These are phyloP conservation scores for Penicillium sp. DNA, from an alignment of 2,329 filamentous ascomycete species.

Conservation along the genomic window DNA sequence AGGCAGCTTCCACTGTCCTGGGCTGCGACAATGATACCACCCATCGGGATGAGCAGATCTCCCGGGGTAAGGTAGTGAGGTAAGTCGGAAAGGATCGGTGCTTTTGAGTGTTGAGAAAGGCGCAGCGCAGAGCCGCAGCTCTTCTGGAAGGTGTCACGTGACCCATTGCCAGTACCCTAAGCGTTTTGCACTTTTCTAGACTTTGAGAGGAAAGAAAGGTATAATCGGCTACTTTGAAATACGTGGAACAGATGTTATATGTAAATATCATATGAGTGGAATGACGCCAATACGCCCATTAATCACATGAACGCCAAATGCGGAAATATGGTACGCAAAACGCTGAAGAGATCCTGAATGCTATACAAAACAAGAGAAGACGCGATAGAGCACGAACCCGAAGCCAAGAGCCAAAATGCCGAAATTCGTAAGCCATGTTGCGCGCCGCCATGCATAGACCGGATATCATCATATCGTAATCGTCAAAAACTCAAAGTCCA, in stretches of 20 bases:
- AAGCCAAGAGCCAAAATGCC: conserved; percentile 24
- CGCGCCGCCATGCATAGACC: conserved; percentile 28
- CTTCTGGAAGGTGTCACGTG: conserved; percentile 17
- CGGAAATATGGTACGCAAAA: conserved; percentile 8
- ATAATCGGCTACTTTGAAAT: not conserved
- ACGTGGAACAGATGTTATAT: not conserved
- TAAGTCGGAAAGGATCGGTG: conserved; percentile 17
- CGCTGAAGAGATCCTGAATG: conserved; percentile 25
- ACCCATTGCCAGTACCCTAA: conserved; percentile 10
- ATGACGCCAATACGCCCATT: conserved; percentile 11
- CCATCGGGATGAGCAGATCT: conserved; percentile 31
- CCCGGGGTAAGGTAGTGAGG: conserved; percentile 13
- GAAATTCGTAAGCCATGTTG: conserved; percentile 27
- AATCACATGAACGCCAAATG: conserved; percentile 10
- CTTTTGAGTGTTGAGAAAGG: conserved; percentile 15
- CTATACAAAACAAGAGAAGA: conserved; percentile 24
- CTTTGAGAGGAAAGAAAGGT: not conserved
- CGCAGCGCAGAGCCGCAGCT: conserved; percentile 17
- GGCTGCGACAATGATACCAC: conserved; percentile 30
- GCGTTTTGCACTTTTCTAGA: not conserved
- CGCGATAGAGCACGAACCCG: conserved; percentile 25
- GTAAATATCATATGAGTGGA: conserved; percentile 13
- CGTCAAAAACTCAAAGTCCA: conserved; percentile 10
- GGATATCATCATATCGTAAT: conserved; percentile 26
- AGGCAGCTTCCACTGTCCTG: conserved; percentile 38